These are phyloP conservation scores for Aristolochia californica DNA, from an alignment of 164 flowering plant species.

Conservation along the genomic window DNA sequence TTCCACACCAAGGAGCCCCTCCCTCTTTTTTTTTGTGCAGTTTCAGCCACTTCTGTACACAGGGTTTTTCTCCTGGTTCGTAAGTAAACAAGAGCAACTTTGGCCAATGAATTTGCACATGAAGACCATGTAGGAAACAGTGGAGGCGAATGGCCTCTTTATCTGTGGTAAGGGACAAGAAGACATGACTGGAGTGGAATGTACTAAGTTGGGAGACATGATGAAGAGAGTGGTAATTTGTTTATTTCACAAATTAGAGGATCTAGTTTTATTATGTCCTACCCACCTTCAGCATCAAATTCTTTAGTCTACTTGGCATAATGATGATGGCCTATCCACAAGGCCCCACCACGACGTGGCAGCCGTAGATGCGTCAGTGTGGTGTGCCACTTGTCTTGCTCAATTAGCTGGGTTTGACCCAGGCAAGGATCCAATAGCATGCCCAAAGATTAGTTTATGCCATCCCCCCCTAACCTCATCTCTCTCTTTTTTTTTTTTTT, in stretches of 20 bases:
- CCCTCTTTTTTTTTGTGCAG: too few species aligned
- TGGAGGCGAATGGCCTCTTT: background rate
- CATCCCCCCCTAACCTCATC: constrained; percentile 8
- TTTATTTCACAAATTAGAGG: constrained; percentile 14
- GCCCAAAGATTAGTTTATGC: background rate
- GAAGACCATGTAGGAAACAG: background rate
- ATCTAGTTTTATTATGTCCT: constrained; percentile 13
- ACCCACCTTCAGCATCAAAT: constrained; percentile 8
- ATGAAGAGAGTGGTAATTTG: constrained; percentile 18
- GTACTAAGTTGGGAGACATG: constrained; percentile 28
- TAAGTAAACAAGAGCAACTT: too few species aligned
- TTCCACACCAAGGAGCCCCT: too few species aligned
- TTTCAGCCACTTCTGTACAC: too few species aligned
- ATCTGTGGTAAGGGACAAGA: constrained; percentile 17
- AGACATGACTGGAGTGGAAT: constrained; percentile 29
- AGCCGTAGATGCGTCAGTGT: background rate
- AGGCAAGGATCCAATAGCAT: constrained; percentile 9
- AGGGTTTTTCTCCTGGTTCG: too few species aligned
- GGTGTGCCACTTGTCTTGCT: constrained; percentile 4
- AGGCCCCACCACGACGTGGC: constrained; percentile 2
- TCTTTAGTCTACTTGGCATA: constrained; percentile 12
- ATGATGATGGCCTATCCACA: constrained; percentile 9
- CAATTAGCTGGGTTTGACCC: too few species aligned
- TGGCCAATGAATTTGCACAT: background rate
- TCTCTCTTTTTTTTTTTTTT: background rate